Evolutionary conservation across 2,329 filamentous ascomycete genomes (phyloP).

Genomic region (Colletotrichum sp.): DNA sequence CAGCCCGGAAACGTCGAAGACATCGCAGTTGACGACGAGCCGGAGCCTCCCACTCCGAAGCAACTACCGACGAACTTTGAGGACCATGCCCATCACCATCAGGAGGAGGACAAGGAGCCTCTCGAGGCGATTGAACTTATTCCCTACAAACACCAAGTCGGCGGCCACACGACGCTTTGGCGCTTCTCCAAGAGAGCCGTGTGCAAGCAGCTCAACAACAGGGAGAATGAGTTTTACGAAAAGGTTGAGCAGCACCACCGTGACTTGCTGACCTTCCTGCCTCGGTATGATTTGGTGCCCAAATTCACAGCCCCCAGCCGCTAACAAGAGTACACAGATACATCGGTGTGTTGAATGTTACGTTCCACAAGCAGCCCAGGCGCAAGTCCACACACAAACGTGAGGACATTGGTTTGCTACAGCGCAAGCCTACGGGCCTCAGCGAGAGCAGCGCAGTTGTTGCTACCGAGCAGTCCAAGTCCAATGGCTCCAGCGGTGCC

Average conservation of each 20-base stretch:
- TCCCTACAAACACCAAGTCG: constrained; percentile 96
- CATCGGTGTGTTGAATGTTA: constrained; percentile 96
- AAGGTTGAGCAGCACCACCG: constrained; percentile 91
- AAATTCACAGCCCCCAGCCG: neutral
- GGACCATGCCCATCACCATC: constrained; percentile 56
- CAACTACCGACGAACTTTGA: constrained; percentile 42
- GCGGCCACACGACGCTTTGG: constrained; percentile 95
- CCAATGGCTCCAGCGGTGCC: neutral
- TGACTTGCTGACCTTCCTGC: constrained; percentile 87
- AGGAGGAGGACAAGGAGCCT: constrained; percentile 60
- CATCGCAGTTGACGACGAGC: constrained; percentile 46
- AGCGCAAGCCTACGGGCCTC: constrained; percentile 22
- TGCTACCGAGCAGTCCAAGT: neutral
- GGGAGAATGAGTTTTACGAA: constrained; percentile 99
- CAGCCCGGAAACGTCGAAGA: constrained; percentile 40
- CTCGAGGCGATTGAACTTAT: constrained; percentile 94
- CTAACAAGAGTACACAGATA: constrained; percentile 63
- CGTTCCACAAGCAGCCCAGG: constrained; percentile 83
- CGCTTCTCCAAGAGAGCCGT: constrained; percentile 94
- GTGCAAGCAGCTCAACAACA: constrained; percentile 97
- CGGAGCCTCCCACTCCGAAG: constrained; percentile 39
- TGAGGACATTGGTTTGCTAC: constrained; percentile 42
- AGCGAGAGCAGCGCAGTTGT: neutral
- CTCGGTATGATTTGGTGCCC: constrained; percentile 63
- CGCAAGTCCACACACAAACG: constrained; percentile 61